Evolutionary conservation across 306 rosid genomes (phyloP), one percentile per base, ranked within the genome.

Genomic region (Pachyrhizus erosus): DNA sequence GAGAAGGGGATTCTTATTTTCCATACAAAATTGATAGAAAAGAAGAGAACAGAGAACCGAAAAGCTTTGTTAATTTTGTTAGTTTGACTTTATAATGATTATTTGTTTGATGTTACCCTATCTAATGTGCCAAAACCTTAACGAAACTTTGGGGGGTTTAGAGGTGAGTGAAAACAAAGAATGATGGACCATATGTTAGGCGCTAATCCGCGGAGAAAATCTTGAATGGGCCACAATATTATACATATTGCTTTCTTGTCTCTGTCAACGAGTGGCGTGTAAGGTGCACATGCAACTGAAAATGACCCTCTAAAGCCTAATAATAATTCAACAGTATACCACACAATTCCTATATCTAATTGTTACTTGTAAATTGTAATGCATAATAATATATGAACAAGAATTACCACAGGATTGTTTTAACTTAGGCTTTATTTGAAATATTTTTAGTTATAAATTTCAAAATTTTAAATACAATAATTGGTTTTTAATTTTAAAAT

Each of bases 261-360:
- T 45, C 70, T 70, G 69, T 77, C 70, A 57, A 82, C 52, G 75
- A 79, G 82, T 80, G 84, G 71, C 77, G 77, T 77, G 29, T 26
- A 73, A 79, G 68, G 12, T 23, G 89, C 92, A 87, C 92, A 91
- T 92, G 91, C 89, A 68, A 13, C 7, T 65, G 88, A 87, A 83
- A 84, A 84, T 86, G 11, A 89, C 93, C 29, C 80, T 27, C 42
- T 33, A 18, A 37, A 26, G 0, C 26, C 64, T 21, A 49, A n/a
- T 51, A 51, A n/a, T 26, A 60, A 2, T 24, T 24, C 34, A 58
- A 23, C 5, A 24, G 1, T 60, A 24, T 11, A 9, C 15, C 17
- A 23, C 66, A 58, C 34, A 24, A 57, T 17, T 23, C 5, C 64
- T 55, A 9, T 33, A 29, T 60, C 17, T 57, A 58, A 60, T 21